phyloP scores from a whole-genome alignment of 2,329 filamentous ascomycete genomes.

The Verticillium albo-atrum region DNA sequence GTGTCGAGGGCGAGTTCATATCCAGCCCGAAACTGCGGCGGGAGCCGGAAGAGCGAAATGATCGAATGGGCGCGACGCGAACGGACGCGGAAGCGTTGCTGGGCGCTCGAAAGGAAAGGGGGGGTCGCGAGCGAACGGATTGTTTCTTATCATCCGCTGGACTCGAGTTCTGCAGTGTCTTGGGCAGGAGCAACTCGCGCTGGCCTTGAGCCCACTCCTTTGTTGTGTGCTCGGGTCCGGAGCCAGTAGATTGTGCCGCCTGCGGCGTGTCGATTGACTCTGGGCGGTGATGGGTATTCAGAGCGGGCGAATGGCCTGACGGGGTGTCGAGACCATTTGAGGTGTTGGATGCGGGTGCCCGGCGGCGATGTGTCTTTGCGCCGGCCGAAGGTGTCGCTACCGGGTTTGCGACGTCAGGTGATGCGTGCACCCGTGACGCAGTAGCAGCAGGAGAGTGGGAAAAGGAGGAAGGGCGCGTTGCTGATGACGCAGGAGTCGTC shows the following conservation, averaged over 20 bases:
- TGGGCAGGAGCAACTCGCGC: slow-evolving; percentile 43
- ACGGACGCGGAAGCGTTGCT: slow-evolving; percentile 25
- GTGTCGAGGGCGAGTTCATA: slow-evolving; percentile 41
- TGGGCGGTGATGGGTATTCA: slow-evolving; percentile 24
- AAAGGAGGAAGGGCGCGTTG: slow-evolving; percentile 32
- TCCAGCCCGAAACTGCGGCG: slow-evolving; percentile 50
- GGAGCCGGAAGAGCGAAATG: slow-evolving; percentile 52
- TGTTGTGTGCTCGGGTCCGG: slow-evolving; percentile 24
- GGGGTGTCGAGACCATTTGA: slow-evolving; percentile 28
- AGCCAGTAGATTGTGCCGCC: slow-evolving; percentile 13
- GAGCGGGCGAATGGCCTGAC: slow-evolving; percentile 20
- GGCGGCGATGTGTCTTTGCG: slow-evolving; percentile 28
- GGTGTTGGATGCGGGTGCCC: slow-evolving; percentile 31
- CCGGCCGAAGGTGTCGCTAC: slow-evolving; percentile 17
- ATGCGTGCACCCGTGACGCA: slow-evolving; percentile 9
- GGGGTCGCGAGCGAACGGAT: slow-evolving; percentile 35
- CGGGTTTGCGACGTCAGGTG: not conserved
- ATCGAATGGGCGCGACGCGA: slow-evolving; percentile 49
- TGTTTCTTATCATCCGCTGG: slow-evolving; percentile 44
- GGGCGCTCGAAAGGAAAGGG: slow-evolving; percentile 45
- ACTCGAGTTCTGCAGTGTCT: slow-evolving; percentile 29
- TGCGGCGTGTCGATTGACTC: slow-evolving; percentile 23
- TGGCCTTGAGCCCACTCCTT: slow-evolving; percentile 36
- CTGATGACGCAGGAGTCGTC: slow-evolving; percentile 13
- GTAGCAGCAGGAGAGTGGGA: slow-evolving; percentile 21